phyloP scores from a whole-genome alignment of 1,284 basidiomycete species.

The Takashimella tepidaria region DNA sequence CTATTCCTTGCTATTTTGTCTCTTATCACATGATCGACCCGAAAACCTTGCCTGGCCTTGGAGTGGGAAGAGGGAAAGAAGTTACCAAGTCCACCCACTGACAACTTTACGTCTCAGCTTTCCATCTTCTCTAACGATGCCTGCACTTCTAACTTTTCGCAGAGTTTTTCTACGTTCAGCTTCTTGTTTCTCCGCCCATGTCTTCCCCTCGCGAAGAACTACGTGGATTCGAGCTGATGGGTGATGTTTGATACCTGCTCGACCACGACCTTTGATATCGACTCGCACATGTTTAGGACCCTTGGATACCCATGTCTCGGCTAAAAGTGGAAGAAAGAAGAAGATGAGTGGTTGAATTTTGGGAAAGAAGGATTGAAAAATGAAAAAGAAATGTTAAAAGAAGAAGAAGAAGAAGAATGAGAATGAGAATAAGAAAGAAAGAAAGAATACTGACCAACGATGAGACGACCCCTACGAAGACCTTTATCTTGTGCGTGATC shows the following conservation, averaged over 20 bases:
- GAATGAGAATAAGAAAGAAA: background rate
- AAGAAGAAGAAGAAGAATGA: background rate
- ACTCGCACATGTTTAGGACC: slow-evolving; percentile 61
- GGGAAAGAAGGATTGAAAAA: background rate
- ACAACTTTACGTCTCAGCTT: slow-evolving; percentile 68
- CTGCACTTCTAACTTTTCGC: slow-evolving; percentile 70
- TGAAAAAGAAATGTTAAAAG: background rate
- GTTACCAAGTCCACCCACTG: slow-evolving; percentile 71
- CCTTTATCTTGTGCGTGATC: slow-evolving; percentile 82
- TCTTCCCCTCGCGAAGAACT: slow-evolving; percentile 76
- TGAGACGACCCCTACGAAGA: slow-evolving; percentile 64
- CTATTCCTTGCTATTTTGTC: too few relatives aligned
- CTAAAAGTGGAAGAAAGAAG: slow-evolving; percentile 46
- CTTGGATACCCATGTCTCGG: slow-evolving; percentile 90
- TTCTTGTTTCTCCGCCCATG: slow-evolving; percentile 62
- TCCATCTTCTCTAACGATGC: slow-evolving; percentile 68
- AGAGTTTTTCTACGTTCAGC: slow-evolving; percentile 63
- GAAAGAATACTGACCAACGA: slow-evolving; percentile 63
- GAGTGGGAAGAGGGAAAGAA: background rate
- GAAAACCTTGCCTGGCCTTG: too few relatives aligned
- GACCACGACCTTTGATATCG: slow-evolving; percentile 83
- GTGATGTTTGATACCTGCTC: slow-evolving; percentile 71
- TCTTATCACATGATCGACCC: too few relatives aligned
- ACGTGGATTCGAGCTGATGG: slow-evolving; percentile 73
- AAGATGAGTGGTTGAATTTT: background rate